A percentile compares a stretch with the other conserved stretches of the same genome.
Evolutionary conservation across 2,329 filamentous ascomycete species (phyloP).

Genomic region (Trichophyton schoenleinii): DNA sequence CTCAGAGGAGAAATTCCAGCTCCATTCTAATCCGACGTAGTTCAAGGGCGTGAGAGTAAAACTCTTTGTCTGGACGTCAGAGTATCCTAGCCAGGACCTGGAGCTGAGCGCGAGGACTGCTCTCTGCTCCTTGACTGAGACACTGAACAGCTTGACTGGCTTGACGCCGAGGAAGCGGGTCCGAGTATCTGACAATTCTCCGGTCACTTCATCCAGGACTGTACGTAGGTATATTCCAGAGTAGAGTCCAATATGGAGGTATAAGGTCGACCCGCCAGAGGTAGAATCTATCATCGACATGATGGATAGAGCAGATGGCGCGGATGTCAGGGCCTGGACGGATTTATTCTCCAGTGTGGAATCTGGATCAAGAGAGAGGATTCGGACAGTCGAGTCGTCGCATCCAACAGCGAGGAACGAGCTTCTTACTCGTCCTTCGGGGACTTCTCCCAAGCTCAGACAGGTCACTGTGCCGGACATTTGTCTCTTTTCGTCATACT

Average conservation of each 20-base stretch:
- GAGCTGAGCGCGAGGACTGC: constrained; percentile 85
- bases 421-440: constrained; percentile 76
- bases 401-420: constrained; percentile 93
- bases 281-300: constrained; percentile 94
- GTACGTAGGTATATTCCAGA: constrained; percentile 94
- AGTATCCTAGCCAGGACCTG: constrained; percentile 90
- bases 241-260: constrained; percentile 88
- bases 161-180: constrained; percentile 91
- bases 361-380: constrained; percentile 80
- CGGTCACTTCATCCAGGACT: constrained; percentile 86
- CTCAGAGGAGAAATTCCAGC: constrained; percentile 92
- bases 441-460: constrained; percentile 84
- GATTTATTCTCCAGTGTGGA: constrained; percentile 86
- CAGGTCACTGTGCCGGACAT: constrained; percentile 94
- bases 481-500: constrained; percentile 89
- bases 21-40: constrained; percentile 80
- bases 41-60: constrained; percentile 89
- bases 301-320: constrained; percentile 77
- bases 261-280: constrained; percentile 74
- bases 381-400: constrained; percentile 89
- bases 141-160: constrained; percentile 76
- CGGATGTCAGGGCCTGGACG: constrained; percentile 82
- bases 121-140: constrained; percentile 72
- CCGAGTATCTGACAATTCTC: constrained; percentile 85
- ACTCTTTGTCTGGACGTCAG: constrained; percentile 70